A percentile compares a stretch with the other conserved stretches of the same genome.
phyloP scores from a whole-genome alignment of 1,284 basidiomycete species.

The Cryptococcus hybrid region DNA sequence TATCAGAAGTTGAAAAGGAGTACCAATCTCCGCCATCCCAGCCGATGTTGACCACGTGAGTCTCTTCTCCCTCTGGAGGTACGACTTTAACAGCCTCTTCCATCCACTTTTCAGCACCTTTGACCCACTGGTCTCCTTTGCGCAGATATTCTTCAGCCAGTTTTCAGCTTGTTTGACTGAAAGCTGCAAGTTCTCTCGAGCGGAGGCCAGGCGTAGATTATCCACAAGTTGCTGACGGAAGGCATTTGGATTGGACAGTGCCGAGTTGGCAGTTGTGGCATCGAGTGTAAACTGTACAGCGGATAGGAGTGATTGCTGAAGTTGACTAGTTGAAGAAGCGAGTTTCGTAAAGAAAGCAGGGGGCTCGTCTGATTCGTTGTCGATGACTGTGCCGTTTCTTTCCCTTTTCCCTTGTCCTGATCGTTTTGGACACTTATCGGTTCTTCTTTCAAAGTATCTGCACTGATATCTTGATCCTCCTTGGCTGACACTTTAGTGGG shows the following conservation, averaged over 20 bases:
- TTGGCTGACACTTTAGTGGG: neutral
- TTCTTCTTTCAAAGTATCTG: neutral
- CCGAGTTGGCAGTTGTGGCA: slow-evolving; percentile 55
- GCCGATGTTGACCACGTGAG: slow-evolving; percentile 53
- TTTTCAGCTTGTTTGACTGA: slow-evolving; percentile 68
- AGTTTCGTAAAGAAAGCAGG: slow-evolving; percentile 33
- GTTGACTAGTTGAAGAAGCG: slow-evolving; percentile 32
- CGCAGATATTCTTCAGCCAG: slow-evolving; percentile 64
- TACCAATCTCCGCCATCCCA: slow-evolving; percentile 86
- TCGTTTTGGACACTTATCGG: neutral
- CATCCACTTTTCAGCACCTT: slow-evolving; percentile 65
- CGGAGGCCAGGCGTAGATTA: slow-evolving; percentile 59
- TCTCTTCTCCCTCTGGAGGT: slow-evolving; percentile 64
- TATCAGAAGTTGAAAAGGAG: slow-evolving; percentile 52
- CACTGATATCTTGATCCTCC: slow-evolving; percentile 8
- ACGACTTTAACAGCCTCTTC: slow-evolving; percentile 77
- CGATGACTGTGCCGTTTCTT: slow-evolving; percentile 16
- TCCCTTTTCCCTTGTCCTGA: slow-evolving; percentile 34
- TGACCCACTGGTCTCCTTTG: slow-evolving; percentile 65
- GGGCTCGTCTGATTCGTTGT: slow-evolving; percentile 7
- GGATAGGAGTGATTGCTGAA: slow-evolving; percentile 55
- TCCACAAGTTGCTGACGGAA: slow-evolving; percentile 63
- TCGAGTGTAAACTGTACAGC: slow-evolving; percentile 60
- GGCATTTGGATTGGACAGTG: slow-evolving; percentile 40
- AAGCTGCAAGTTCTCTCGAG: slow-evolving; percentile 43